A percentile compares a stretch with the other conserved stretches of the same genome.
Evolutionary conservation across 176 grass and related monocot genomes (phyloP).

Genomic region (Oropetium thomaeum): DNA sequence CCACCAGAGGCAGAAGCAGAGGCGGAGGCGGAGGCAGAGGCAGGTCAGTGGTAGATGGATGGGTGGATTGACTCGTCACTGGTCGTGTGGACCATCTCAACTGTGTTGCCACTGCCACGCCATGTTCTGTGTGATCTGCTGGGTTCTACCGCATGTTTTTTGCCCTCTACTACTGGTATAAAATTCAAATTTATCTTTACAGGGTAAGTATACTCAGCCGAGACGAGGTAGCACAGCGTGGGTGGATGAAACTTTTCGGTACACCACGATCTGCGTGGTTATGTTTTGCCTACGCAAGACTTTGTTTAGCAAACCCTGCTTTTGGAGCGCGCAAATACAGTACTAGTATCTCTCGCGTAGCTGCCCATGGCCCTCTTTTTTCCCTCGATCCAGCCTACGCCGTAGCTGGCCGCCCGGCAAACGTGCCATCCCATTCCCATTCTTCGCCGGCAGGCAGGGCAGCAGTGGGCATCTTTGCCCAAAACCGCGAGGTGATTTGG

Average conservation of each 20-base stretch:
- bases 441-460: too few species aligned
- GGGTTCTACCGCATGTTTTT: conserved; percentile 2
- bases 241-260: background rate
- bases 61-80: conserved; percentile 33
- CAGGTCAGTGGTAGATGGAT: background rate
- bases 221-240: too few species aligned
- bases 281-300: too few species aligned
- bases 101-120: conserved; percentile 9
- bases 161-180: background rate
- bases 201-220: too few species aligned
- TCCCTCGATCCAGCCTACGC: background rate
- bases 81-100: conserved; percentile 21
- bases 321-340: background rate
- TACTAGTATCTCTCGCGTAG: background rate
- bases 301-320: too few species aligned
- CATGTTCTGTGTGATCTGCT: background rate
- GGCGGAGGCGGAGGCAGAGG: too few species aligned
- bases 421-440: background rate
- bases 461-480: background rate
- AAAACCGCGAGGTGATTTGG: background rate
- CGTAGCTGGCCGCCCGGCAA: background rate
- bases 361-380: too few species aligned
- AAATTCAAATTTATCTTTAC: background rate
- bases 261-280: background rate
- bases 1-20: too few species aligned